Evolutionary conservation across 352 stramenopile species (phyloP), one percentile per base, ranked within the genome.

Genomic region (Phytophthora hybrid): DNA sequence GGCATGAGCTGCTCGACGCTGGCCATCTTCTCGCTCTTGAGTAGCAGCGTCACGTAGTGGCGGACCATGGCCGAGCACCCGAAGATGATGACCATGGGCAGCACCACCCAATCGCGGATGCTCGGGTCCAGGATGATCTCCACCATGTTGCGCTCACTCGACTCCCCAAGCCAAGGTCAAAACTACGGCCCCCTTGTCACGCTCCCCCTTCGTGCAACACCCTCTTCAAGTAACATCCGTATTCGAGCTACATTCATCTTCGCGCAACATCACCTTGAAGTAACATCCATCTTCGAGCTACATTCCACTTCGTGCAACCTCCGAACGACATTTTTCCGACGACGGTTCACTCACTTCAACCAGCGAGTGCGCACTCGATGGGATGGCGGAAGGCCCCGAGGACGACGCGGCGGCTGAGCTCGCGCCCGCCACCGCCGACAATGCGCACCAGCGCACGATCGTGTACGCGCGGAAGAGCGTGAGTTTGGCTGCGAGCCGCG

Each of bases 41-140:
- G 80, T 55, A 96, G 75, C 64, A 93, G 76, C 71, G 90, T 95
- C 32, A 96, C 79, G 71, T 95, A 96, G 79, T 96, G 88, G 66
- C 90, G 88, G 70, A 94, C 81, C 82, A 93, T 93, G 44, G 88
- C 88, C 49, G 87, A 94, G 66, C 87, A 94, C 32, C 88, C 90
- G 70, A 96, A 94, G 78, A 99, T 98, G 41, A 99, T 86, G 76
- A 99, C 91, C 73, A 99, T 97, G 55, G 98, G 98, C 59, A 99
- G 88, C 65, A 99, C 95, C 44, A 99, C 97, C 95, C 95, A 98
- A 76, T 98, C 90, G 69, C 93, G 90, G 74, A 98, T 98, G 72
- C 88, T 94, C 80, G 93, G 90, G 82, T 98, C 94, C 68, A 98
- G 81, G 75, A 97, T 93, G 71, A 98, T 95, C 84, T 94, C 87